phyloP scores from a whole-genome alignment of 768 basidiomycete species.

The Stropharia rugosoannulata region DNA sequence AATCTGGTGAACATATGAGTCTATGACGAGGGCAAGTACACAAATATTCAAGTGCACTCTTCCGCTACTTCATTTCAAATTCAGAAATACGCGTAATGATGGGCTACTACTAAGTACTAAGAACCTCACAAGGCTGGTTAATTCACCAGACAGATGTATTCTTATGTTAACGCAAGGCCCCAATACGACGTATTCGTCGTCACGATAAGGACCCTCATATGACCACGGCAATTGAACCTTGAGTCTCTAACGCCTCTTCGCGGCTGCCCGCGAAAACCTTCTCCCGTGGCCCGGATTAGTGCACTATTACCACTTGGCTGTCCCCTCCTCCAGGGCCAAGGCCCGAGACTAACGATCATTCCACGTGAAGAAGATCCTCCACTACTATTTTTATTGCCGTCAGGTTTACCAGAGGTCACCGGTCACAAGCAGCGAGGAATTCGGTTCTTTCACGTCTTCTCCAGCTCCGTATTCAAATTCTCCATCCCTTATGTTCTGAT shows the following conservation, averaged over 20 bases:
- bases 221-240: background rate
- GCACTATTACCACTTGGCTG: background rate
- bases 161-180: background rate
- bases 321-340: background rate
- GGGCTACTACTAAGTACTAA: too few relatives aligned
- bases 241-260: background rate
- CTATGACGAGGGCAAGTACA: background rate
- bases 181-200: too few relatives aligned
- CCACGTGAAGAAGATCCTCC: conserved; percentile 2
- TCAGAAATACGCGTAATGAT: too few relatives aligned
- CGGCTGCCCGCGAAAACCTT: background rate
- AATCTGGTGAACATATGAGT: background rate
- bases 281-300: background rate
- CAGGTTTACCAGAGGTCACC: background rate
- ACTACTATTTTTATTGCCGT: conserved; percentile 1
- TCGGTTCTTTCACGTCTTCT: conserved; percentile 6
- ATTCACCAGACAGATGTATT: background rate
- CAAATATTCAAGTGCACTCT: too few relatives aligned
- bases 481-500: conserved; percentile 16
- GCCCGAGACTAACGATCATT: background rate
- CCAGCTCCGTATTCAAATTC: conserved; percentile 2
- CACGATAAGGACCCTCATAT: background rate
- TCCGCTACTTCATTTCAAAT: too few relatives aligned
- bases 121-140: too few relatives aligned
- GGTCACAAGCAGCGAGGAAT: background rate